Evolutionary conservation across 2,329 filamentous ascomycete genomes (phyloP).

Genomic region (Colletotrichum tofieldiae): DNA sequence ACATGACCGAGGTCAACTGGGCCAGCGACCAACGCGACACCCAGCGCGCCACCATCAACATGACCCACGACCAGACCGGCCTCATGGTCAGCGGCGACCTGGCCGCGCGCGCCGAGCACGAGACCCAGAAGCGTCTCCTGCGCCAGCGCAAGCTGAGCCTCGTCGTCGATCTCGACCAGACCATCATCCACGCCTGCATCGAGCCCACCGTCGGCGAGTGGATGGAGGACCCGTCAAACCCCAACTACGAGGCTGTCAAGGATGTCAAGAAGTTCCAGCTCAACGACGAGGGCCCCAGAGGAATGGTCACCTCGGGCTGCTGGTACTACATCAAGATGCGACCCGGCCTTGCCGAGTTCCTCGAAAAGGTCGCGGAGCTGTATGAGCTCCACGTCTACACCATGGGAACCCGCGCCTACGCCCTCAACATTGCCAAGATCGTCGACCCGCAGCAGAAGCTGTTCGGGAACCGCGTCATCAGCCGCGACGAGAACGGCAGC

Average conservation of each 20-base stretch:
- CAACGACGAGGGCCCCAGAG: slow-evolving; percentile 84
- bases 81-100: slow-evolving; percentile 88
- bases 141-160: slow-evolving; percentile 88
- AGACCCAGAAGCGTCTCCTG: slow-evolving; percentile 87
- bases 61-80: slow-evolving; percentile 91
- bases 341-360: slow-evolving; percentile 86
- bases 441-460: slow-evolving; percentile 91
- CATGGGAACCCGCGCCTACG: slow-evolving; percentile 98
- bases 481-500: slow-evolving; percentile 96
- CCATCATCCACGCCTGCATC: slow-evolving; percentile 97
- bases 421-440: slow-evolving; percentile 90
- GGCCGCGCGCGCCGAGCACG: slow-evolving; percentile 86
- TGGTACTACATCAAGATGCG: slow-evolving; percentile 99
- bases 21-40: slow-evolving; percentile 85
- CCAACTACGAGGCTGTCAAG: slow-evolving; percentile 92
- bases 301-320: slow-evolving; percentile 75
- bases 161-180: slow-evolving; percentile 97
- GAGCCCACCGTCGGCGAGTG: slow-evolving; percentile 97
- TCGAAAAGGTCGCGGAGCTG: slow-evolving; percentile 81
- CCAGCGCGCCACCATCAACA: slow-evolving; percentile 91
- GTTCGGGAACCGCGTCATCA: slow-evolving; percentile 95
- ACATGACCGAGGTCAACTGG: slow-evolving; percentile 94
- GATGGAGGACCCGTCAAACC: slow-evolving; percentile 89
- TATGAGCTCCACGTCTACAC: slow-evolving; percentile 99
- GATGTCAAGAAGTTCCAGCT: slow-evolving; percentile 92